Evolutionary conservation across 805 yeast species (phyloP).

Genomic region (Pichia kluyveri): DNA sequence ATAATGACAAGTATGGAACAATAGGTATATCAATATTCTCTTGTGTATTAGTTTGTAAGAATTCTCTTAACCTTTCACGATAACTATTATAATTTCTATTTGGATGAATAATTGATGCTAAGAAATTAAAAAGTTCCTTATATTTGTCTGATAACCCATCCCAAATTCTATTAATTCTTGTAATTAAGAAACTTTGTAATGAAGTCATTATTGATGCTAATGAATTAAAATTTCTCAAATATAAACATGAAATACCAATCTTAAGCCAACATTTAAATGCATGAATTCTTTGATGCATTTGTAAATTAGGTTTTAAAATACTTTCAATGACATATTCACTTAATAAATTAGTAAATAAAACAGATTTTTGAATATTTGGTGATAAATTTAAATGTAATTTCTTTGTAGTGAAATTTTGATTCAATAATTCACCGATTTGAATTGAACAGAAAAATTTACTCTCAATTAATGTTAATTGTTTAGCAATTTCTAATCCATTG

Average conservation of each 20-base stretch:
- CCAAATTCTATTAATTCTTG: conserved; percentile 58
- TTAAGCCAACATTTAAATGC: conserved; percentile 65
- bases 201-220: conserved; percentile 73
- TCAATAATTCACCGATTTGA: conserved; percentile 55
- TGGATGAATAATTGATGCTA: conserved; percentile 65
- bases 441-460: conserved; percentile 55
- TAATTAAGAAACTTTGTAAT: conserved; percentile 61
- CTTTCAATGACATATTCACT: conserved; percentile 69
- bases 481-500: conserved; percentile 68
- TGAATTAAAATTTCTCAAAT: conserved; percentile 68
- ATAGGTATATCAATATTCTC: conserved; percentile 44
- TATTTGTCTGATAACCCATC: conserved; percentile 48
- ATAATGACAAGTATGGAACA: conserved; percentile 69
- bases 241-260: conserved; percentile 61
- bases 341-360: conserved; percentile 61
- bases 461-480: conserved; percentile 67
- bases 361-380: conserved; percentile 52
- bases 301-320: conserved; percentile 43
- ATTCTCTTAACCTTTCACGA: conserved; percentile 50
- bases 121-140: conserved; percentile 49
- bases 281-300: conserved; percentile 40
- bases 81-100: conserved; percentile 64
- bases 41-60: conserved; percentile 38
- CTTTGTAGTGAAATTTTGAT: conserved; percentile 53
- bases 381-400: conserved; percentile 50